Conservation (phyloP, 441 rosid genomes). For the Populus tomentosa region DNA sequence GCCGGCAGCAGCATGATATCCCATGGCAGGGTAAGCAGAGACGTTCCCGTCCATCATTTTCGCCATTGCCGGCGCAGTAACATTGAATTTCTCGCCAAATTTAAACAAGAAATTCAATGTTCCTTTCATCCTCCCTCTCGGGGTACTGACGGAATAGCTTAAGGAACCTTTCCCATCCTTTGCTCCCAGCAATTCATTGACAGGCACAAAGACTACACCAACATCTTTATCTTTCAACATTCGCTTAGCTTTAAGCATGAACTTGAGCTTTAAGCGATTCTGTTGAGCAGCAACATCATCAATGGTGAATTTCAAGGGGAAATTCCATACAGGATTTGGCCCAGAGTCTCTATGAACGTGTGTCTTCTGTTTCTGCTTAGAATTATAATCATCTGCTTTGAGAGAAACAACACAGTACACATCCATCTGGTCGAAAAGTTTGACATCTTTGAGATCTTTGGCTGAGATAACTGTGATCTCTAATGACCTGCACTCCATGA, state of each 20-base stretch:
- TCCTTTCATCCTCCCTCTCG: constrained; percentile 58
- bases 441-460: constrained; percentile 52
- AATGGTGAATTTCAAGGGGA: constrained; percentile 42
- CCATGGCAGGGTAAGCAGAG: constrained; percentile 31
- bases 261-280: constrained; percentile 31
- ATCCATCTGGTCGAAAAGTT: constrained; percentile 59
- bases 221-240: constrained; percentile 49
- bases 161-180: constrained; percentile 25
- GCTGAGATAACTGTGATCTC: constrained; percentile 51
- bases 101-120: constrained; percentile 41
- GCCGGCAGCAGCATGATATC: constrained; percentile 15
- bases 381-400: constrained; percentile 36
- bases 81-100: constrained; percentile 45
- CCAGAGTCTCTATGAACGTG: constrained; percentile 53
- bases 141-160: constrained; percentile 34
- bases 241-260: constrained; percentile 51
- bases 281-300: constrained; percentile 44
- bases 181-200: constrained; percentile 52
- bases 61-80: constrained; percentile 12
- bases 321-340: constrained; percentile 56
- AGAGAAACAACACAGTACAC: constrained; percentile 51
- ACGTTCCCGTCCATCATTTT: constrained; percentile 12
- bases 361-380: constrained; percentile 39
- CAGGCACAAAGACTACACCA: constrained; percentile 52
- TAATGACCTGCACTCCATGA: constrained; percentile 55